phyloP scores from a whole-genome alignment of 371 early-diverging fungal genomes.

The Mucor sp. region DNA sequence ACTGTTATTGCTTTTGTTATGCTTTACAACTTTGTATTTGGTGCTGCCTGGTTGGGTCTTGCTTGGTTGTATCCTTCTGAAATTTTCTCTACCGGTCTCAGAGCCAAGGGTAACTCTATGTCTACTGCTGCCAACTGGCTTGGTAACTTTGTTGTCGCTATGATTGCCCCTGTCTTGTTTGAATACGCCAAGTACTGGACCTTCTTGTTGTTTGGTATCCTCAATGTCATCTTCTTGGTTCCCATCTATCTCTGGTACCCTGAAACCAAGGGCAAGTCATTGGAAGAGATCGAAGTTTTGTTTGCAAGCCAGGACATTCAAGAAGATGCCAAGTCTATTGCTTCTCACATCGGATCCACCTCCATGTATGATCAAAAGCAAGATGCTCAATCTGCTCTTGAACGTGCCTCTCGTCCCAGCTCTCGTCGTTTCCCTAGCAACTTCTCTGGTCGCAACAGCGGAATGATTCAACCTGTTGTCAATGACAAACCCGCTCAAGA shows the following conservation, averaged over 20 bases:
- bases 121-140: slow-evolving; percentile 74
- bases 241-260: slow-evolving; percentile 53
- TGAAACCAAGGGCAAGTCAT: slow-evolving; percentile 59
- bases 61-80: slow-evolving; percentile 61
- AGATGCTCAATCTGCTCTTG: slow-evolving; percentile 34
- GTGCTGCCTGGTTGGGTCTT: slow-evolving; percentile 64
- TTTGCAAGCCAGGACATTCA: slow-evolving; percentile 44
- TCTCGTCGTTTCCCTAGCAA: slow-evolving; percentile 49
- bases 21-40: slow-evolving; percentile 55
- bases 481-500: slow-evolving; percentile 31
- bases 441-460: slow-evolving; percentile 32
- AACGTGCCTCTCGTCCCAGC: slow-evolving; percentile 43
- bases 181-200: slow-evolving; percentile 42
- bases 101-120: slow-evolving; percentile 51
- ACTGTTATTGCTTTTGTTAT: slow-evolving; percentile 47
- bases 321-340: slow-evolving; percentile 39
- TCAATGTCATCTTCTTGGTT: slow-evolving; percentile 37
- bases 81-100: slow-evolving; percentile 47
- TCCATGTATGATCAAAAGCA: slow-evolving; percentile 40
- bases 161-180: slow-evolving; percentile 48
- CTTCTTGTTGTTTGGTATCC: slow-evolving; percentile 50
- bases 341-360: slow-evolving; percentile 38
- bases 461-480: slow-evolving; percentile 9
- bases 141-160: slow-evolving; percentile 55
- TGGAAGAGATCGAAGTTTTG: slow-evolving; percentile 63